phyloP scores from a whole-genome alignment of 2,329 filamentous ascomycete species.

The Sarocladium kiliense region DNA sequence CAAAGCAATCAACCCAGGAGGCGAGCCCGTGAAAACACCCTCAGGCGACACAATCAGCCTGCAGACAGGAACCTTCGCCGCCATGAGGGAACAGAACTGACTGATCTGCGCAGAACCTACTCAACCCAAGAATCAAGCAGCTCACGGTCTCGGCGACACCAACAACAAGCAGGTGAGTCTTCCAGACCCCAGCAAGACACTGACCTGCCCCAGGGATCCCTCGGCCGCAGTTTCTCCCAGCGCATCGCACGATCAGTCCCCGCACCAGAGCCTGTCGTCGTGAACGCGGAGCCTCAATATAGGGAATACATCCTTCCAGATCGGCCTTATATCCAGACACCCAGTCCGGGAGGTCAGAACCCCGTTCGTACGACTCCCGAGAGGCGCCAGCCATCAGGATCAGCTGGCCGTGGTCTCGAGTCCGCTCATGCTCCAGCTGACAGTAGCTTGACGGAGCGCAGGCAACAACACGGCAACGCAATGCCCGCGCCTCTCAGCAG shows the following conservation, averaged over 20 bases:
- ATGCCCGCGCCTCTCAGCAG: not conserved
- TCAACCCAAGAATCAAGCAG: not conserved
- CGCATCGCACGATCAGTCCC: too few relatives aligned
- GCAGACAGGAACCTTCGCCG: not conserved
- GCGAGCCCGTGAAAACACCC: not conserved
- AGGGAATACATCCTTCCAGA: too few relatives aligned
- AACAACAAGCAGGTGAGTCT: not conserved
- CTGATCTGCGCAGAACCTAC: not conserved
- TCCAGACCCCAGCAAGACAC: not conserved
- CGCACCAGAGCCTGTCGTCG: too few relatives aligned
- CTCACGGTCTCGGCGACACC: not conserved
- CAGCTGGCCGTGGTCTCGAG: too few relatives aligned
- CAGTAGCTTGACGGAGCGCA: not conserved
- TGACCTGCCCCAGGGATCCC: not conserved
- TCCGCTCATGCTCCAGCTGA: too few relatives aligned
- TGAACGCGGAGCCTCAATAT: too few relatives aligned
- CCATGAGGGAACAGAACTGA: not conserved
- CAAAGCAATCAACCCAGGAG: not conserved
- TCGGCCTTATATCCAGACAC: too few relatives aligned
- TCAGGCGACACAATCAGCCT: not conserved
- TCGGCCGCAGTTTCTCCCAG: not conserved
- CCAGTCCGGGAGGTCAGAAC: too few relatives aligned
- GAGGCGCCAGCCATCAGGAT: not conserved
- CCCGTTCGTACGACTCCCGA: too few relatives aligned
- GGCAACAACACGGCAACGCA: too few relatives aligned